A percentile compares a stretch with the other conserved stretches of the same genome.
phyloP scores from a whole-genome alignment of 768 basidiomycete genomes.

The Pisolithus marmoratus region DNA sequence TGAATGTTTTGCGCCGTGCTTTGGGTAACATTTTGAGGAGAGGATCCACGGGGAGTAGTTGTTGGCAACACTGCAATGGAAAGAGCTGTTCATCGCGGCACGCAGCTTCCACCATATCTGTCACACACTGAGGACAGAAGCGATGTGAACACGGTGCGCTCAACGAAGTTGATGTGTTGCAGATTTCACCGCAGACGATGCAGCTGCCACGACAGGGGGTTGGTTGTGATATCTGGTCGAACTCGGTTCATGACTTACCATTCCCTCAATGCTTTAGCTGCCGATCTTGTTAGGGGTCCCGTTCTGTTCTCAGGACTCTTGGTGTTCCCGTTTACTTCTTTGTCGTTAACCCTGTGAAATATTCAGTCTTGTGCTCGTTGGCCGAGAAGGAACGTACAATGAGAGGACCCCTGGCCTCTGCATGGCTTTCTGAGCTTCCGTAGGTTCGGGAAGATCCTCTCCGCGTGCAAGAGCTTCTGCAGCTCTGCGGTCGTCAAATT shows the following conservation, averaged over 20 bases:
- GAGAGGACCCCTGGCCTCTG: constrained; percentile 8
- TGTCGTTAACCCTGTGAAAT: background rate
- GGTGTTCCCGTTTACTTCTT: background rate
- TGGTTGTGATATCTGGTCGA: background rate
- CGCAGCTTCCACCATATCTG: constrained; percentile 36
- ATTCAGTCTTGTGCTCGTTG: too few species aligned
- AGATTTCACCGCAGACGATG: constrained; percentile 35
- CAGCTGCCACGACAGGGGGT: constrained; percentile 25
- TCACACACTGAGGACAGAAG: constrained; percentile 43
- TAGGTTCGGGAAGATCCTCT: constrained; percentile 13
- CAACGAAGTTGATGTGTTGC: constrained; percentile 19
- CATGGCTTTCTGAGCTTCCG: constrained; percentile 17
- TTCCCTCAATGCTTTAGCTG: background rate
- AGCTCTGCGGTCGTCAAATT: constrained; percentile 34
- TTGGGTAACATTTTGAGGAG: constrained; percentile 29
- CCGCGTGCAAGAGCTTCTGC: constrained; percentile 35
- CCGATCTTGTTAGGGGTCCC: background rate
- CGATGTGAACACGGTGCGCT: constrained; percentile 40
- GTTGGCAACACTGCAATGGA: constrained; percentile 47
- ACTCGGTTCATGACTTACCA: background rate
- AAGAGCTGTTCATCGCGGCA: constrained; percentile 44
- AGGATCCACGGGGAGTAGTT: constrained; percentile 26
- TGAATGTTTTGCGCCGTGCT: constrained; percentile 27
- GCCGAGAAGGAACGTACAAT: constrained; percentile 3
- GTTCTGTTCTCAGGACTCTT: constrained; percentile 2